These are phyloP conservation scores for Kazachstania kunashirensis DNA, from an alignment of 805 yeast species.

Conservation along the genomic window DNA sequence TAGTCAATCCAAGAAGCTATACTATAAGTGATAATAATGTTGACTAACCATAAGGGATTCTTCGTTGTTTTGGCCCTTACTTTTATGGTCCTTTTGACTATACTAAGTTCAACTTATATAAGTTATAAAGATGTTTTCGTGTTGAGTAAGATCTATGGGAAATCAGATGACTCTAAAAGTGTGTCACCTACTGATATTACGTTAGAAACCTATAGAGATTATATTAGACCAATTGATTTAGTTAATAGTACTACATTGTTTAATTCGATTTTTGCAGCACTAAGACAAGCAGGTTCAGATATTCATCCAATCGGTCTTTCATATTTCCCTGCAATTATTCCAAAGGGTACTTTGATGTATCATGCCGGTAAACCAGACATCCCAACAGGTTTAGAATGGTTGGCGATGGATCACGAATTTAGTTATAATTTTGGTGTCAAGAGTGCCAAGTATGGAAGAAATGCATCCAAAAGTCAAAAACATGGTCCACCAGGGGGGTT, in stretches of 20 bases:
- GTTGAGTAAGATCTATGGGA: neutral
- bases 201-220: conserved; percentile 19
- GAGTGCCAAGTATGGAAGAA: conserved; percentile 17
- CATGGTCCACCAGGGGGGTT: conserved; percentile 3
- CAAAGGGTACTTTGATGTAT: conserved; percentile 48
- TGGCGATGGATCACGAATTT: conserved; percentile 56
- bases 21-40: neutral
- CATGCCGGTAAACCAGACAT: conserved; percentile 41
- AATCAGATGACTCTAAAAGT: neutral
- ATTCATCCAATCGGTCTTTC: conserved; percentile 48
- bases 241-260: conserved; percentile 47
- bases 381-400: conserved; percentile 48
- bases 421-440: conserved; percentile 39
- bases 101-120: neutral
- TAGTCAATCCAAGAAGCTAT: too few species aligned
- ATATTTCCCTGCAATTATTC: conserved; percentile 50
- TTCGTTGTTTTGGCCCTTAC: neutral
- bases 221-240: conserved; percentile 31
- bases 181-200: neutral
- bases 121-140: conserved; percentile 1
- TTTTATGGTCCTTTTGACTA: neutral
- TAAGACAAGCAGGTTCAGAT: conserved; percentile 43
- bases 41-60: neutral
- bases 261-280: conserved; percentile 43
- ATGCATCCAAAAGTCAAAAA: conserved; percentile 5